phyloP scores from a whole-genome alignment of 1,284 basidiomycete genomes.

The Mycocalia duriaeana region DNA sequence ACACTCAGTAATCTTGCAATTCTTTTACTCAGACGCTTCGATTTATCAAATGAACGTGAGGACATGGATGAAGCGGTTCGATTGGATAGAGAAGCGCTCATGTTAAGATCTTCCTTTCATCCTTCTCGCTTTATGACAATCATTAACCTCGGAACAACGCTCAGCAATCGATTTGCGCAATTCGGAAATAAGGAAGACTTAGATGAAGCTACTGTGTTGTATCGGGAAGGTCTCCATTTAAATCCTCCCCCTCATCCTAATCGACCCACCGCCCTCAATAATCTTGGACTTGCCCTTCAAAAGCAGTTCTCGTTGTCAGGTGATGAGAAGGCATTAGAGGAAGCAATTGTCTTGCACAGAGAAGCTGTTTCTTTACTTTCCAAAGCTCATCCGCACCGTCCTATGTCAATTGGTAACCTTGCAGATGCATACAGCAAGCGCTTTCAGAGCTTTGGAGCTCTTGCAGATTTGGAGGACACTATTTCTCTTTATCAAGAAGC shows the following conservation, averaged over 20 bases:
- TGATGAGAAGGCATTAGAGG: conserved; percentile 6
- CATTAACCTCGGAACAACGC: conserved; percentile 5
- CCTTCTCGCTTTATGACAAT: conserved; percentile 8
- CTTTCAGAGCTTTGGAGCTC: no score
- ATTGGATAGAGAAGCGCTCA: not conserved
- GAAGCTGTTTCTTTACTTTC: no score
- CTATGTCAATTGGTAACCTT: no score
- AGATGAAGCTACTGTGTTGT: conserved; percentile 7
- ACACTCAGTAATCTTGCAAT: conserved; percentile 8
- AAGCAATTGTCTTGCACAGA: conserved; percentile 7
- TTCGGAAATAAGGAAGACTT: conserved; percentile 4
- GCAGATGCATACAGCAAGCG: no score
- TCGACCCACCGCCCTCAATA: conserved; percentile 2
- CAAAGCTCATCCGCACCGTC: no score
- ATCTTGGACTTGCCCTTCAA: conserved; percentile 8
- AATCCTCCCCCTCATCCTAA: conserved; percentile 1
- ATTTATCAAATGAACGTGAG: conserved; percentile 2
- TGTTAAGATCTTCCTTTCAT: conserved; percentile 8
- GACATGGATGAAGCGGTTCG: conserved; percentile 7
- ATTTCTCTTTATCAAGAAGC: not conserved
- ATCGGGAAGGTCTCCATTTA: conserved; percentile 12
- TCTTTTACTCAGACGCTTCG: conserved; percentile 11
- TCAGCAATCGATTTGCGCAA: conserved; percentile 7
- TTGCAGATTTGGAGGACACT: no score
- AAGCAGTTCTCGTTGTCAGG: conserved; percentile 6